Evolutionary conservation across 2,329 filamentous ascomycete species (phyloP), one percentile per base, ranked within the genome.

Genomic region (Exophiala aquamarina): DNA sequence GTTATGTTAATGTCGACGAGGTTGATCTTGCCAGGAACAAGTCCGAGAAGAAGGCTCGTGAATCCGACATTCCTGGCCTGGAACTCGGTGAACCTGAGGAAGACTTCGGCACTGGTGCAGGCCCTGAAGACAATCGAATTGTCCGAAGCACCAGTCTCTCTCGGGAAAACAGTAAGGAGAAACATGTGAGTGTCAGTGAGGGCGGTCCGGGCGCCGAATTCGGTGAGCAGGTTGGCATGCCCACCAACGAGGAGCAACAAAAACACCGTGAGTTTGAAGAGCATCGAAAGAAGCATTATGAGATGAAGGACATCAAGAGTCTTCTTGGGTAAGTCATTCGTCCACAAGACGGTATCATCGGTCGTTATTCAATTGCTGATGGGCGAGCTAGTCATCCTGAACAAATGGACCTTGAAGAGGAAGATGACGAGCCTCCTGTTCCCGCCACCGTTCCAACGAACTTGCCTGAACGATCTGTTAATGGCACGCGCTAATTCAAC

Each of bases 261-360:
- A 96, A 97, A 76, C 93, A 98, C 70, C 82, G 79, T 64, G 83
- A 87, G 65, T 98, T 98, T 67, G 91, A 96, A 72, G 78, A 88
- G 71, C 78, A 89, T 75, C 82, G 93, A 63, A 96, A 93, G 83
- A 92, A 84, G 74, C 93, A 98, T 70, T 98, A 98, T 70, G 93
- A 98, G 77, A 98, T 98, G 93, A 89, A 82, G 72, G 87, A 93
- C 63, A 90, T 96, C 49, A 95, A 93, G 62, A 81, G 84, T 62
- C 71, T 97, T 43, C 79, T 98, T 56, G 91, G 89, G 83, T 85
- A 68, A 57, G 76, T 70, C 15, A 31, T 29, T 19, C 31, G 48
- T 11, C 8, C 35, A 19, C n/a, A 45, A 6, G 31, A 15, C 21
- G 34, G 13, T 18, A 18, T 15, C 17, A 45, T 26, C 11, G 34